Conservation (phyloP, 2,329 filamentous ascomycete species). For the Verticillium klebahnii region DNA sequence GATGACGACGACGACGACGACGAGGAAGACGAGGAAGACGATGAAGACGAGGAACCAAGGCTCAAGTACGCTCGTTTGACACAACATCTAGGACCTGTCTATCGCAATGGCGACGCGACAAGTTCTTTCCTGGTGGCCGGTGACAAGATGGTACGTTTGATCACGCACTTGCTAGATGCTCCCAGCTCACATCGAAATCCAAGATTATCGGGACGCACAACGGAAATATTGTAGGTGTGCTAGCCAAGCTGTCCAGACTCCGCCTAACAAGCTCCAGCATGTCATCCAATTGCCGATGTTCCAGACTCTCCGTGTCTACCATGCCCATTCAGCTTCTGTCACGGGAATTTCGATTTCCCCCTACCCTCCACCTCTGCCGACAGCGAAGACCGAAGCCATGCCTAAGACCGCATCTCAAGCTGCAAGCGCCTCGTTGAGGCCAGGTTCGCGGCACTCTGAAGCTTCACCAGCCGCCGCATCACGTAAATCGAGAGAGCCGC, state of each 20-base stretch:
- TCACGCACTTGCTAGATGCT: constrained; percentile 8
- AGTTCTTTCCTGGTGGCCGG: constrained; percentile 86
- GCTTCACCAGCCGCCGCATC: constrained; percentile 45
- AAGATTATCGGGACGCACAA: constrained; percentile 92
- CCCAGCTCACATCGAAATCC: constrained; percentile 24
- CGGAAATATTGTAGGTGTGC: constrained; percentile 76
- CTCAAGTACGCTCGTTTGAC: constrained; percentile 92
- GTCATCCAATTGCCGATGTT: constrained; percentile 80
- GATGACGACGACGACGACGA: constrained; percentile 50
- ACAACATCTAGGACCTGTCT: constrained; percentile 71
- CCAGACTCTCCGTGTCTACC: constrained; percentile 77
- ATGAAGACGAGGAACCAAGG: constrained; percentile 88
- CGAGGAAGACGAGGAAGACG: constrained; percentile 68
- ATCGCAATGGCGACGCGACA: constrained; percentile 92
- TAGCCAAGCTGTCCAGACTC: background rate
- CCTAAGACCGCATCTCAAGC: constrained; percentile 30
- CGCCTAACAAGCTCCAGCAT: constrained; percentile 50
- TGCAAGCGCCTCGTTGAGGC: constrained; percentile 21
- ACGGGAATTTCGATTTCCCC: constrained; percentile 89
- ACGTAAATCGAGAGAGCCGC: constrained; percentile 45
- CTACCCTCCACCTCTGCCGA: constrained; percentile 56
- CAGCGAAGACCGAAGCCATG: constrained; percentile 34
- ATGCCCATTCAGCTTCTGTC: constrained; percentile 87
- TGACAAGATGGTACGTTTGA: constrained; percentile 80
- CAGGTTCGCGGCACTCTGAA: constrained; percentile 28